phyloP scores from a whole-genome alignment of 495 filamentous ascomycete genomes.

The Penicillium ucsense region DNA sequence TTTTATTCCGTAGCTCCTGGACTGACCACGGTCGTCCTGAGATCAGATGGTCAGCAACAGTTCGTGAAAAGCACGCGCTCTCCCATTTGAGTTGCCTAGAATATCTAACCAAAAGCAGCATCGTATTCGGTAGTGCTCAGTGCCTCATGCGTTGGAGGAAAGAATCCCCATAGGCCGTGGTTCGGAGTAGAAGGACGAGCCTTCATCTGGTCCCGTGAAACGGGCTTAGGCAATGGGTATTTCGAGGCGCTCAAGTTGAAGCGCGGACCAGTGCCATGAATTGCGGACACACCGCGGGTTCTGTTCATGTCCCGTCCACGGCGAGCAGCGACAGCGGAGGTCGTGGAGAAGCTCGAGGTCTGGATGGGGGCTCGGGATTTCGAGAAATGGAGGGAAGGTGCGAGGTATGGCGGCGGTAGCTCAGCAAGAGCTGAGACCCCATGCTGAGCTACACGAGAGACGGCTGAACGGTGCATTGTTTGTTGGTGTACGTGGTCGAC shows the following conservation, averaged over 20 bases:
- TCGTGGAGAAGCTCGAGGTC: slow-evolving; percentile 38
- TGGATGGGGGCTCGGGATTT: slow-evolving; percentile 23
- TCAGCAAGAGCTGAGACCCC: slow-evolving; percentile 24
- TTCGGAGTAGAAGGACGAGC: slow-evolving; percentile 44
- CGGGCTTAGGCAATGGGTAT: slow-evolving; percentile 65
- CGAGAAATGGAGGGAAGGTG: slow-evolving; percentile 35
- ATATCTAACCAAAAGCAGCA: slow-evolving; percentile 47
- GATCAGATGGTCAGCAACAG: slow-evolving; percentile 9
- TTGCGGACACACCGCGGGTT: slow-evolving; percentile 66
- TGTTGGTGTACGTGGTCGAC: slow-evolving; percentile 3
- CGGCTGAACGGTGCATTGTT: slow-evolving; percentile 32
- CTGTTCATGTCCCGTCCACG: slow-evolving; percentile 35
- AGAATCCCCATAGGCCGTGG: slow-evolving; percentile 94
- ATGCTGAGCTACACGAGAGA: slow-evolving; percentile 27
- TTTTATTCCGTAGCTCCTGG: slow-evolving; percentile 80
- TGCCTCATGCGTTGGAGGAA: slow-evolving; percentile 53
- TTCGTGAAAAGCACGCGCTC: too few species aligned
- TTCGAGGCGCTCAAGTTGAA: slow-evolving; percentile 59
- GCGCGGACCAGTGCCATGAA: slow-evolving; percentile 67
- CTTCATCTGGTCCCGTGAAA: slow-evolving; percentile 36
- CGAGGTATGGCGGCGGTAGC: slow-evolving; percentile 35
- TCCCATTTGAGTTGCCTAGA: slow-evolving; percentile 5
- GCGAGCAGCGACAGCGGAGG: slow-evolving; percentile 23
- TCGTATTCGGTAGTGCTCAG: slow-evolving; percentile 61
- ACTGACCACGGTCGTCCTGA: slow-evolving; percentile 72